phyloP scores from a whole-genome alignment of 257 asterid species.

The Thymus quinquecostatus region DNA sequence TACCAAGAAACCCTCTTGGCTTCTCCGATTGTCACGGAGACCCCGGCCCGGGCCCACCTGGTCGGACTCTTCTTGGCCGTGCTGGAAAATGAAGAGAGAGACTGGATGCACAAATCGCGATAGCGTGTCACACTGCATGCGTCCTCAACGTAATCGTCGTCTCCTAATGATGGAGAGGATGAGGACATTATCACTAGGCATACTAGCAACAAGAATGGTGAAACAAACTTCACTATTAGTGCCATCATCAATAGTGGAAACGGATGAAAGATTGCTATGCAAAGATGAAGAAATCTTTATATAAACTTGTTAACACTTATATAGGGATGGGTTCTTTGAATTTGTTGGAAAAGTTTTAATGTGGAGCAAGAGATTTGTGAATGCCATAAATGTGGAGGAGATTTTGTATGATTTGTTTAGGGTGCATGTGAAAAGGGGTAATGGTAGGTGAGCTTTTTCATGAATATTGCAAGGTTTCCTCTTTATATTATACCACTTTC shows the following conservation, averaged over 20 bases:
- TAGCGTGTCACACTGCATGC: slow-evolving; percentile 72
- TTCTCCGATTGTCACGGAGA: slow-evolving; percentile 65
- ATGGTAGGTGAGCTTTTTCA: slow-evolving; percentile 38
- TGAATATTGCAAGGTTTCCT: slow-evolving; percentile 25
- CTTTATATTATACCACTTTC: slow-evolving; percentile 9
- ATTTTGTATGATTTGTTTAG: slow-evolving; percentile 17
- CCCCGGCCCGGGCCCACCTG: slow-evolving; percentile 75
- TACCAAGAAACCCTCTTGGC: slow-evolving; percentile 43
- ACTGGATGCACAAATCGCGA: slow-evolving; percentile 51
- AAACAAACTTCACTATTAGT: neutral
- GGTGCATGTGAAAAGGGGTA: slow-evolving; percentile 43
- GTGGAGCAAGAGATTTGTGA: slow-evolving; percentile 57
- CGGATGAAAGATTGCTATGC: neutral
- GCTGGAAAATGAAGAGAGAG: slow-evolving; percentile 55
- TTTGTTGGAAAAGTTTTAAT: slow-evolving; percentile 28
- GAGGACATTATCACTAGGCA: slow-evolving; percentile 16
- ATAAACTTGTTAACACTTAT: slow-evolving; percentile 20
- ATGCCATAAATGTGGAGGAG: slow-evolving; percentile 38
- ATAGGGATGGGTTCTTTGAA: slow-evolving; percentile 21
- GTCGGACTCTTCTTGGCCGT: slow-evolving; percentile 51
- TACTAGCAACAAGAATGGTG: slow-evolving; percentile 27
- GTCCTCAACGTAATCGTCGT: slow-evolving; percentile 40
- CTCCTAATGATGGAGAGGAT: slow-evolving; percentile 12
- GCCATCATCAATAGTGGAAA: slow-evolving; percentile 16
- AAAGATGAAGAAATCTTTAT: slow-evolving; percentile 1